phyloP scores from a whole-genome alignment of 1,139 yeast genomes.

The Taphrina flavorubra region DNA sequence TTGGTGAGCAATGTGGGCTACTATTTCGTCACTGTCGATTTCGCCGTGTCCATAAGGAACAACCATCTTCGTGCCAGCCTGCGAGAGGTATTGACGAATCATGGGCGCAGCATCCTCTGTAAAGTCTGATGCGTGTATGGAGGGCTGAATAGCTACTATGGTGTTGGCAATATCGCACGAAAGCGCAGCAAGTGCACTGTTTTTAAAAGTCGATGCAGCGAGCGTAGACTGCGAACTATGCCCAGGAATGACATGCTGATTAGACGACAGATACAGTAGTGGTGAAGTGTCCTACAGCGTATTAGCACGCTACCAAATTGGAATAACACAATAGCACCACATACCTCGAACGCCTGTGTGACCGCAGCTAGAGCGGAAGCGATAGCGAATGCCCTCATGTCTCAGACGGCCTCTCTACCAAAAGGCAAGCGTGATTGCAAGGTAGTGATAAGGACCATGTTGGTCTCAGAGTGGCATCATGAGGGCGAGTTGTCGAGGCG shows the following conservation, averaged over 20 bases:
- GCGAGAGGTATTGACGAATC: conserved; percentile 21
- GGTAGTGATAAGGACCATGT: neutral
- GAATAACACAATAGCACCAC: neutral
- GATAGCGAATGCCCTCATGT: conserved; percentile 10
- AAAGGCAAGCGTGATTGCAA: too few relatives aligned
- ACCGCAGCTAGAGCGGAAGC: conserved; percentile 1
- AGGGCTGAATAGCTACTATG: conserved; percentile 34
- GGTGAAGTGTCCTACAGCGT: conserved; percentile 36
- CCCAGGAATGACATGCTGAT: conserved; percentile 16
- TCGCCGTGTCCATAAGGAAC: conserved; percentile 40
- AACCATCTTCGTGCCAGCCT: conserved; percentile 36
- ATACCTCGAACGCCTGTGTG: conserved; percentile 11
- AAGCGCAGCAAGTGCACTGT: conserved; percentile 27
- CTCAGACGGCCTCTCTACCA: neutral
- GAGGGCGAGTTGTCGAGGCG: conserved; percentile 1
- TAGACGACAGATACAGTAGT: conserved; percentile 18
- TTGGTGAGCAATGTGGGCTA: conserved; percentile 18
- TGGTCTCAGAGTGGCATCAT: neutral
- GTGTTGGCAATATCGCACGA: conserved; percentile 31
- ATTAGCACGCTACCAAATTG: too few relatives aligned
- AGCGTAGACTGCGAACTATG: conserved; percentile 27
- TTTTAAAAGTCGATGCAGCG: conserved; percentile 26
- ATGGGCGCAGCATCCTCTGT: conserved; percentile 31
- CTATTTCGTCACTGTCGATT: conserved; percentile 25
- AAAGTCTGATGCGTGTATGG: conserved; percentile 36